Evolutionary conservation across 805 yeast genomes (phyloP), one percentile per base, ranked within the genome.

Genomic region (Metschnikowia arizonensis): DNA sequence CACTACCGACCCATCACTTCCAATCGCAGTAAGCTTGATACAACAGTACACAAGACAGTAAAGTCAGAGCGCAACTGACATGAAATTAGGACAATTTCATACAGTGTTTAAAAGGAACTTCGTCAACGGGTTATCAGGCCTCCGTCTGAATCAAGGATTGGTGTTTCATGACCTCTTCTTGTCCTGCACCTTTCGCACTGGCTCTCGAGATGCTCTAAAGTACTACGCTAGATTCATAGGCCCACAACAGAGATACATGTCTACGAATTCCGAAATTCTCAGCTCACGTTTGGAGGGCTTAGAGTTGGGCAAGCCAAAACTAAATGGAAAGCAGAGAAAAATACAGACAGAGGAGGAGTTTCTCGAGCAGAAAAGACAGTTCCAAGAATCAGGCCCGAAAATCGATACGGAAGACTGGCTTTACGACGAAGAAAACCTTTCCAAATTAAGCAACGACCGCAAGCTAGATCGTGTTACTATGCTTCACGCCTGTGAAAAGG

Each of bases 311-410:
- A 14, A 21, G 7, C 6, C n/a, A 14, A 45, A 48, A 10, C 51
- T 48, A 34, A 52, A 52, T 21, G 48, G 50, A 23, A 54, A 53
- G 38, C 53, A 49, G 36, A 74, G 96, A 33, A 87, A 85, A 55
- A 82, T 81, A 0, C 97, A 88, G 58, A 57, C 83, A 0, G 81
- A 79, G 33, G 90, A 82, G 44, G 85, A 78, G 46, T 88, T 66
- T 52, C 64, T 58, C 28, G 57, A 48, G 7, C 91, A 88, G 61
- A 65, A 68, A 49, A 50, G 50, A 2, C 76, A 73, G 55, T 88
- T 79, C 57, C 63, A 62, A 50, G 39, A 53, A 0, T 58, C 67
- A 0, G 95, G 95, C 0, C 93, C 95, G 0, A 64, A 68, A 1
- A 55, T 77, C 15, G 78, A 79, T 44, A 74, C 75, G 0, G 58